Evolutionary conservation across 257 asterid species (phyloP).

Genomic region (Solanum pinnatisectum): DNA sequence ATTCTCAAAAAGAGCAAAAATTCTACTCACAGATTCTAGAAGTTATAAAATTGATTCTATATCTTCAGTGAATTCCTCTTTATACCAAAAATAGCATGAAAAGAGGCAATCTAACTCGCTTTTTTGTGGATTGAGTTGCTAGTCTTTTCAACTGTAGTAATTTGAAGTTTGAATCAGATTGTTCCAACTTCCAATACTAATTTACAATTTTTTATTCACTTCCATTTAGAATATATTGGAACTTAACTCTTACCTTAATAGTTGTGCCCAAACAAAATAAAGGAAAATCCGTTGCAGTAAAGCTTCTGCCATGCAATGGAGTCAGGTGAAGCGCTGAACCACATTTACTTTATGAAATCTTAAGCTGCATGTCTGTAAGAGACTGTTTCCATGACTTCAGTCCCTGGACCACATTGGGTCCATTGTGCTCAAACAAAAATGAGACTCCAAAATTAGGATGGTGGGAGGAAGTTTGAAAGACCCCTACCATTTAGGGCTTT

Average conservation of each 20-base stretch:
- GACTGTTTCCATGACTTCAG: neutral
- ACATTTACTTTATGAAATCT: neutral
- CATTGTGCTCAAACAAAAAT: neutral
- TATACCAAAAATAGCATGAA: neutral
- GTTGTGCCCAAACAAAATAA: neutral
- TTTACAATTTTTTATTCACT: neutral
- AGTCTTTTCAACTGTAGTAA: neutral
- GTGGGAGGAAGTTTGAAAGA: neutral
- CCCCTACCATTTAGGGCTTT: neutral
- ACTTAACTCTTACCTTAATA: neutral
- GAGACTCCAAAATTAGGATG: neutral
- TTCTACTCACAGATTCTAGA: neutral
- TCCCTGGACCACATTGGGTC: neutral
- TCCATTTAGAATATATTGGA: neutral
- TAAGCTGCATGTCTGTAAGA: neutral
- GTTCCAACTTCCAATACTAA: neutral
- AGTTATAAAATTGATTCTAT: neutral
- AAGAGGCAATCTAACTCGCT: neutral
- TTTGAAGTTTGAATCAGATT: neutral
- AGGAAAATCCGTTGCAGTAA: neutral
- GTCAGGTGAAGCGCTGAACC: neutral
- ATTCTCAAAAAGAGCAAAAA: neutral
- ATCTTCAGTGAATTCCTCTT: neutral
- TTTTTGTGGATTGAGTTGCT: neutral
- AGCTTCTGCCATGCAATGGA: neutral